Percentiles rank a stretch among this genome's conserved stretches.
phyloP scores from a whole-genome alignment of 225 moss, liverwort and hornwort genomes.

The Anthoceros angustus region DNA sequence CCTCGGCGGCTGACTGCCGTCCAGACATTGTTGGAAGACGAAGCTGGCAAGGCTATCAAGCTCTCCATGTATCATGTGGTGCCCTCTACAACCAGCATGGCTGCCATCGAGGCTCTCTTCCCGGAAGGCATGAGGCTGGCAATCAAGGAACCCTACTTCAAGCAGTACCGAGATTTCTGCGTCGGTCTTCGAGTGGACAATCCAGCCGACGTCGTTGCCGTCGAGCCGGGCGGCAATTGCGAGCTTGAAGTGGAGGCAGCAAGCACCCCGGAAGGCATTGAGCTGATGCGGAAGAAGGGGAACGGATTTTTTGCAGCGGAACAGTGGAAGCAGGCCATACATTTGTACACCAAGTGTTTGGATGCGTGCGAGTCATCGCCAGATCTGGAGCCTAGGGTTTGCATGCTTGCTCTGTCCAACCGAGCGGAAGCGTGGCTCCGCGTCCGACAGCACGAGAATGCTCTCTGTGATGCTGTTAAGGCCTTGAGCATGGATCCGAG shows the following conservation, averaged over 20 bases:
- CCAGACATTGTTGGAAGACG: conserved; percentile 17
- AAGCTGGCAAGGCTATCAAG: conserved; percentile 13
- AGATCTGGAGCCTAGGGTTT: conserved; percentile 9
- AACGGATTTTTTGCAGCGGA: conserved; percentile 13
- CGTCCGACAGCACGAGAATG: conserved; percentile 13
- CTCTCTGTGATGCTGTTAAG: conserved; percentile 13
- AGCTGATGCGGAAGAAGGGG: conserved; percentile 14
- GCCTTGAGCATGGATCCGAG: conserved; percentile 16
- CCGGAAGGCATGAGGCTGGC: conserved; percentile 17
- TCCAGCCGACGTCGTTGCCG: conserved; percentile 17
- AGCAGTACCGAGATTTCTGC: conserved; percentile 16
- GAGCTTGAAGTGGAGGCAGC: conserved; percentile 1
- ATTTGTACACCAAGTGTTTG: conserved; percentile 13
- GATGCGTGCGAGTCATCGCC: conserved; percentile 6
- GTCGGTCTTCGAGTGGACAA: conserved; percentile 24
- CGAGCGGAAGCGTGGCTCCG: conserved; percentile 22
- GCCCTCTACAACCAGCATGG: conserved; percentile 9
- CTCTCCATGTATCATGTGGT: conserved; percentile 17
- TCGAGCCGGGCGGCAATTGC: conserved; percentile 1
- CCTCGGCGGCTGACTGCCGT: conserved; percentile 19
- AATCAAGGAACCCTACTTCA: conserved; percentile 23
- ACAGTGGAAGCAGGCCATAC: conserved; percentile 14
- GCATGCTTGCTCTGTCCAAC: conserved; percentile 20
- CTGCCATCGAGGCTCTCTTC: conserved; percentile 13
- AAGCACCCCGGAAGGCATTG: not conserved